Conservation (phyloP, 495 filamentous ascomycete genomes). For the Talaromyces nanjingensis region DNA sequence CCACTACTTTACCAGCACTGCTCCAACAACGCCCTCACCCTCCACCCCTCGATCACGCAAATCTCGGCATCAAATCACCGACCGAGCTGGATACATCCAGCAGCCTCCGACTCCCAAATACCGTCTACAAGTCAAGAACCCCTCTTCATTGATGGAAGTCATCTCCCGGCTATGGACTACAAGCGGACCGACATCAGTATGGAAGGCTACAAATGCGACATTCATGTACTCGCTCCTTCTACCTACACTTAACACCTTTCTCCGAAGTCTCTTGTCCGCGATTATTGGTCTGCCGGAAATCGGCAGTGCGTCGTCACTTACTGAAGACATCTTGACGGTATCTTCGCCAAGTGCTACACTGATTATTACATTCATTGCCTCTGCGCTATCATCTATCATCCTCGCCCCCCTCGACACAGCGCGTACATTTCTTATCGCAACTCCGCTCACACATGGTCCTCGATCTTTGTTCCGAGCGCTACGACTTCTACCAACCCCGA, state of each 20-base stretch:
- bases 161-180: slow-evolving; percentile 81
- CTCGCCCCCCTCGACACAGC: slow-evolving; percentile 85
- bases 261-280: slow-evolving; percentile 73
- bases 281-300: slow-evolving; percentile 78
- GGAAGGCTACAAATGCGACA: slow-evolving; percentile 89
- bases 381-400: slow-evolving; percentile 69
- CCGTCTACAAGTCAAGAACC: slow-evolving; percentile 58
- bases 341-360: slow-evolving; percentile 68
- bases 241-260: slow-evolving; percentile 80
- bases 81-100: slow-evolving; percentile 43
- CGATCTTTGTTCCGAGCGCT: slow-evolving; percentile 69
- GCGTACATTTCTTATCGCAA: slow-evolving; percentile 80
- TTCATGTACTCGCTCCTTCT: slow-evolving; percentile 82
- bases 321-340: slow-evolving; percentile 58
- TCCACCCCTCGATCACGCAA: slow-evolving; percentile 44
- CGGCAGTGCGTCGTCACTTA: slow-evolving; percentile 46
- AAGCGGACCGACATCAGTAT: slow-evolving; percentile 84
- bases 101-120: slow-evolving; percentile 42
- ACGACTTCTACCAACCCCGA: slow-evolving; percentile 59
- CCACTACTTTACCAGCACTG: slow-evolving; percentile 75
- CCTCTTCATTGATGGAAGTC: slow-evolving; percentile 70
- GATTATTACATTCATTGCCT: slow-evolving; percentile 73
- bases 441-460: slow-evolving; percentile 62
- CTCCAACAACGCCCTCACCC: slow-evolving; percentile 50
- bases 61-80: slow-evolving; percentile 38